phyloP scores from a whole-genome alignment of 306 rosid species.

The Ormosia emarginata region DNA sequence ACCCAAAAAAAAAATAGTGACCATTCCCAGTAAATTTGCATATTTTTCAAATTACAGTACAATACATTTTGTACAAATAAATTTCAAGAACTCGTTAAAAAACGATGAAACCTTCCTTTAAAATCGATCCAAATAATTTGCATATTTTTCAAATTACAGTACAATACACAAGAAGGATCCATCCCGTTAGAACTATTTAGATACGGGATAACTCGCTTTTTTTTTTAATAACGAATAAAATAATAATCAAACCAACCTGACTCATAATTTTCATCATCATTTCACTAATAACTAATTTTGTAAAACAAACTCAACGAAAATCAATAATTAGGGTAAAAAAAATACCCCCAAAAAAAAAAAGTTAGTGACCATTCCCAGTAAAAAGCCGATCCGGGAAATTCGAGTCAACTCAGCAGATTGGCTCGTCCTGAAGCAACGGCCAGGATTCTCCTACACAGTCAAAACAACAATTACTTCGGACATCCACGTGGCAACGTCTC shows the following conservation, averaged over 20 bases:
- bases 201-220: not conserved
- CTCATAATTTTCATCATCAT: not conserved
- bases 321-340: slow-evolving; percentile 5
- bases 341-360: not conserved
- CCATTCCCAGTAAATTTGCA: not conserved
- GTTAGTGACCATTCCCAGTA: not conserved
- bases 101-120: too few species aligned
- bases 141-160: slow-evolving; percentile 2
- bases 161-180: not conserved
- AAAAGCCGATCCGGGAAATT: not conserved
- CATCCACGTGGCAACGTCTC: slow-evolving; percentile 66
- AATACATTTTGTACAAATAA: too few species aligned
- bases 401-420: slow-evolving; percentile 32
- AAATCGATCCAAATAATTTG: slow-evolving; percentile 7
- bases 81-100: too few species aligned
- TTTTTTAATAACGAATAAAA: not conserved
- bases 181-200: not conserved
- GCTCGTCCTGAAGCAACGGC: slow-evolving; percentile 68
- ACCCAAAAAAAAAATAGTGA: not conserved
- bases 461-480: slow-evolving; percentile 6
- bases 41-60: too few species aligned
- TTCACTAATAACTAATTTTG: not conserved
- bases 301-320: not conserved
- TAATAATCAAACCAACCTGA: slow-evolving; percentile 2
- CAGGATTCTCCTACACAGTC: slow-evolving; percentile 53